phyloP scores from a whole-genome alignment of 768 basidiomycete species.

The Tricholoma flavovirens region DNA sequence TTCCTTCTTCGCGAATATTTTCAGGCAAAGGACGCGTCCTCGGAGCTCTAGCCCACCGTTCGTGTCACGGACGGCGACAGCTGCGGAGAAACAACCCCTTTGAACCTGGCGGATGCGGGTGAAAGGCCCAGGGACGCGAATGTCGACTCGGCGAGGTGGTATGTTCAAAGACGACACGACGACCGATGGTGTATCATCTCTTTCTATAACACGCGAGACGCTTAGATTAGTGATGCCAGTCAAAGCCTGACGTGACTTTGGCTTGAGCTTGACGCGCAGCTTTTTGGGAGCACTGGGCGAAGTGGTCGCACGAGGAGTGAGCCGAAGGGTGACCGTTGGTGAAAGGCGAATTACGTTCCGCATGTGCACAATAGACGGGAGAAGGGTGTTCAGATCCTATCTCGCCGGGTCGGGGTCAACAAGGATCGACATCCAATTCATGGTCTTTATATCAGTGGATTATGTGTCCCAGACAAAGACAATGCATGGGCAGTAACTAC shows the following conservation, averaged over 20 bases:
- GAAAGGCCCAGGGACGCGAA: slow-evolving; percentile 21
- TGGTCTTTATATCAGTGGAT: neutral
- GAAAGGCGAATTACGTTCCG: slow-evolving; percentile 5
- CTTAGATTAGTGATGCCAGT: slow-evolving; percentile 2
- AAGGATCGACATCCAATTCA: neutral
- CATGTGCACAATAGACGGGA: slow-evolving; percentile 25
- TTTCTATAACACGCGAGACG: neutral
- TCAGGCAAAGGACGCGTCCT: slow-evolving; percentile 34
- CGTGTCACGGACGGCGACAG: slow-evolving; percentile 17
- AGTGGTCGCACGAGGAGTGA: neutral
- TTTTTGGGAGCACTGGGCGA: neutral
- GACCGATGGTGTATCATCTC: neutral
- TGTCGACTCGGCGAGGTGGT: neutral
- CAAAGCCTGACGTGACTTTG: slow-evolving; percentile 1
- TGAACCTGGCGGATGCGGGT: slow-evolving; percentile 23
- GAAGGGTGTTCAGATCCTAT: slow-evolving; percentile 19
- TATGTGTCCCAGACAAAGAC: neutral
- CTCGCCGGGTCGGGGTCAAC: neutral
- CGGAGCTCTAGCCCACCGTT: slow-evolving; percentile 8
- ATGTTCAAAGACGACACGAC: neutral
- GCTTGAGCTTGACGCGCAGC: slow-evolving; percentile 2
- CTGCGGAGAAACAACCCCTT: slow-evolving; percentile 10
- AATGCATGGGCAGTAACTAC: neutral
- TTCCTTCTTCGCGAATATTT: slow-evolving; percentile 23
- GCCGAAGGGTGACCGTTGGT: neutral